Percentiles rank a stretch among this genome's conserved stretches.
phyloP scores from a whole-genome alignment of 1,284 basidiomycete genomes.

The Sanghuangporus weigelae region DNA sequence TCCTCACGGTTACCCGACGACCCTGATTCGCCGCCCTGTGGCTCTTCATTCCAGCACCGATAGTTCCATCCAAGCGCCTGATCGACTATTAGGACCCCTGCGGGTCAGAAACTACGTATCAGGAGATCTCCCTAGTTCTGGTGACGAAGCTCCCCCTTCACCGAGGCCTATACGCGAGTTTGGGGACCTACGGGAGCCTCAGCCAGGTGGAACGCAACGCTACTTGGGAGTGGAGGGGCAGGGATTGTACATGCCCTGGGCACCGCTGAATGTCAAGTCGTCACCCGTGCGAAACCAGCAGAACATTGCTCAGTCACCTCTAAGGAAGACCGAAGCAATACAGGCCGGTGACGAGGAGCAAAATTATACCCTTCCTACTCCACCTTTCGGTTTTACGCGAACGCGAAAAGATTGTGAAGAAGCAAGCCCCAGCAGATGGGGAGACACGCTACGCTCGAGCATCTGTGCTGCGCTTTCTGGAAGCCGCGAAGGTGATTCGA shows the following conservation, averaged over 20 bases:
- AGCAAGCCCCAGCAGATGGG: constrained; percentile 7
- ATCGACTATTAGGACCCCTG: constrained; percentile 8
- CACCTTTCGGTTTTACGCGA: background rate
- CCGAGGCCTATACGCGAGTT: background rate
- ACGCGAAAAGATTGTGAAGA: background rate
- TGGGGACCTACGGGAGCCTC: background rate
- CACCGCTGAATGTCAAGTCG: constrained; percentile 8
- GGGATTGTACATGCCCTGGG: constrained; percentile 5
- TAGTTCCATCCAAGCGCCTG: background rate
- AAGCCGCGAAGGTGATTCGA: background rate
- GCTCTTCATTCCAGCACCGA: background rate
- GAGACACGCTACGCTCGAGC: constrained; percentile 12
- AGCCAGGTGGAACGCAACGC: background rate
- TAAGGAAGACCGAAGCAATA: background rate
- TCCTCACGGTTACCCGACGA: background rate
- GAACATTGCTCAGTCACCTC: background rate
- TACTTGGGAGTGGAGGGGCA: constrained; percentile 5
- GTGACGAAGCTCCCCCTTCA: constrained; percentile 8
- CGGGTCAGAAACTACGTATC: constrained; percentile 15
- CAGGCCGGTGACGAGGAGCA: constrained; percentile 4
- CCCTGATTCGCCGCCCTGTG: constrained; percentile 2
- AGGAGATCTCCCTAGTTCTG: constrained; percentile 15
- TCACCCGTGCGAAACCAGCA: background rate
- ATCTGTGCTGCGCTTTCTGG: constrained; percentile 13
- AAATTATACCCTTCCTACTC: constrained; percentile 2